Evolutionary conservation across 768 basidiomycete species (phyloP), one percentile per base, ranked within the genome.

Genomic region (Lyophyllum atratum): DNA sequence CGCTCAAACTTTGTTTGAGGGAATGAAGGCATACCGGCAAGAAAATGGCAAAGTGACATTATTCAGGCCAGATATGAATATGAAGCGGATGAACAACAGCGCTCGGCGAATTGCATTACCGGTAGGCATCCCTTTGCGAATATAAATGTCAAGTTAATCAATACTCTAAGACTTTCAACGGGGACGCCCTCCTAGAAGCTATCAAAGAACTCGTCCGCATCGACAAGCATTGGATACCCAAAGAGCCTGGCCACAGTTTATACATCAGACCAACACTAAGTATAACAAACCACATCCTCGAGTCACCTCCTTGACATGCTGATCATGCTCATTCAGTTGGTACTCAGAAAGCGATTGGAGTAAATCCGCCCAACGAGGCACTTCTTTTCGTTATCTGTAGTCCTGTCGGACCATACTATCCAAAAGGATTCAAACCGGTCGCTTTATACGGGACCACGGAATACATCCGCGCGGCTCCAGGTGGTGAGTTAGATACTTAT

Each of bases 61-160:
- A 62, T 98, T 98, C 81, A 80, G 95, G 44, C 96, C 95, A 2
- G 93, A 97, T 73, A 92, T 93, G 92, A 97, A 98, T 76, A 96
- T 98, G 94, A 87, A 86, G 67, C 86, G 95, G 25, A 95, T 98
- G 94, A 93, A 93, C 74, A 82, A 62, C 45, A 92, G 89, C 66
- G 95, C 95, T 14, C 63, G 73, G 24, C 85, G 95, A 40, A 78
- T 93, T 52, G 92, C 89, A 19, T 70, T 93, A 46, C 91, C 91
- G 10, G 90, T 90, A 58, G 55, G 85, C 72, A 21, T 33, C 48
- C 14, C n/a, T 55, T 7, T 21, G 6, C 22, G 43, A 22, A 43
- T 50, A 26, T 48, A 17, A 11, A 31, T 28, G 53, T n/a, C 33
- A 4, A 14, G 9, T 42, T 47, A 47, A 45, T 15, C 6, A 22